These are phyloP conservation scores for Salix exigua DNA, from an alignment of 345 rosid genomes.

Conservation along the genomic window DNA sequence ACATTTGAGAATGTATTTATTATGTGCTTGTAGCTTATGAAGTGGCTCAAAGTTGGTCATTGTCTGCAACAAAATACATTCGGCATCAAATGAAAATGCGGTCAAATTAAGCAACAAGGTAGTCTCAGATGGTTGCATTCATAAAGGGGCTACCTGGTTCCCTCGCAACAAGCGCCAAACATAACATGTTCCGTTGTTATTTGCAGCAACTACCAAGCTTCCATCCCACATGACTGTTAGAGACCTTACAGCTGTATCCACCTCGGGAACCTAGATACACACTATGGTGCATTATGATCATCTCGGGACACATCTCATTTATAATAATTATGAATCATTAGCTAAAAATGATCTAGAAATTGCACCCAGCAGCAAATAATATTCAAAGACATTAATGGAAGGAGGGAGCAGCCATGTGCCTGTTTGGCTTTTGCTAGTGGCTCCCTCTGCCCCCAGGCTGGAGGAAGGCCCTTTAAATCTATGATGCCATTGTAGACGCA, in stretches of 20 bases:
- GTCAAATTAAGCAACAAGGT: neutral
- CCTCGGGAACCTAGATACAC: slow-evolving; percentile 70
- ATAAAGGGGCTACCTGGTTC: slow-evolving; percentile 48
- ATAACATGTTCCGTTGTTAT: slow-evolving; percentile 86
- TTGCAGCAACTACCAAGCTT: slow-evolving; percentile 94
- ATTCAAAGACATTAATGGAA: neutral
- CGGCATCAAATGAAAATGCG: neutral
- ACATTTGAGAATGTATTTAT: slow-evolving; percentile 84
- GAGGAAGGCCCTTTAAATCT: neutral
- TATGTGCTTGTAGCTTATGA: slow-evolving; percentile 90
- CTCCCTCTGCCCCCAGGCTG: neutral
- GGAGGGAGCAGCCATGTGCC: neutral
- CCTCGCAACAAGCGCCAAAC: slow-evolving; percentile 87
- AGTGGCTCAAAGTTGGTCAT: slow-evolving; percentile 96
- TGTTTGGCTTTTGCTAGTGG: neutral
- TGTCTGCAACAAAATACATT: slow-evolving; percentile 41
- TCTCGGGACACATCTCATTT: neutral
- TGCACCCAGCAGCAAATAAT: neutral
- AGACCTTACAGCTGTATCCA: slow-evolving; percentile 85
- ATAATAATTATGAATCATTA: neutral
- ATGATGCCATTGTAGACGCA: neutral
- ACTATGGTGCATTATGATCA: slow-evolving; percentile 1
- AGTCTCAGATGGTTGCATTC: slow-evolving; percentile 1
- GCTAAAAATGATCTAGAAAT: neutral
- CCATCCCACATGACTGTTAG: slow-evolving; percentile 96